Evolutionary conservation across 805 yeast species (phyloP).

Genomic region (Alloascoidea hylecoeti): DNA sequence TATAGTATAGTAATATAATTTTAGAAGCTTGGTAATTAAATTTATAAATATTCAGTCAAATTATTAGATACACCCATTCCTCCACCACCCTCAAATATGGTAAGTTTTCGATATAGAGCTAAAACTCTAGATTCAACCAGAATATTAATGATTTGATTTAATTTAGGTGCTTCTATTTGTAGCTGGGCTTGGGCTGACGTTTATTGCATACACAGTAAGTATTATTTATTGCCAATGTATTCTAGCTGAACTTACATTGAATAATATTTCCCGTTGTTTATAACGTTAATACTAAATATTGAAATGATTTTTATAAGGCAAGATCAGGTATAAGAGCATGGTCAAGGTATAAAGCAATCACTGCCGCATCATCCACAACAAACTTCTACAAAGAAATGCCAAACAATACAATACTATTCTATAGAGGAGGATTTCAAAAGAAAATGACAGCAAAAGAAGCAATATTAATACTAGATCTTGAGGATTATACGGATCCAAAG

Average conservation of each 20-base stretch:
- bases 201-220: background rate
- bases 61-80: no score
- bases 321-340: background rate
- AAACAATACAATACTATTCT: slow-evolving; percentile 8
- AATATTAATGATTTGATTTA: no score
- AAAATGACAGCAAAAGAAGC: slow-evolving; percentile 40
- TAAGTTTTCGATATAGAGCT: no score
- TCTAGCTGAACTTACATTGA: no score
- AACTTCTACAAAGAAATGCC: background rate
- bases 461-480: slow-evolving; percentile 31
- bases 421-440: slow-evolving; percentile 18
- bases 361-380: background rate
- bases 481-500: slow-evolving; percentile 14
- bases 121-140: no score
- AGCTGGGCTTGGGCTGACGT: background rate
- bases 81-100: no score
- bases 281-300: no score
- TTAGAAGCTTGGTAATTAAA: no score
- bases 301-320: background rate
- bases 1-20: no score
- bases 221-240: background rate
- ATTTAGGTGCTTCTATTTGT: background rate
- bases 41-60: no score
- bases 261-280: background rate
- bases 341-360: background rate